Evolutionary conservation across 2,329 filamentous ascomycete species (phyloP), one percentile per base, ranked within the genome.

Genomic region (Nannizziopsis arthrosporioides): DNA sequence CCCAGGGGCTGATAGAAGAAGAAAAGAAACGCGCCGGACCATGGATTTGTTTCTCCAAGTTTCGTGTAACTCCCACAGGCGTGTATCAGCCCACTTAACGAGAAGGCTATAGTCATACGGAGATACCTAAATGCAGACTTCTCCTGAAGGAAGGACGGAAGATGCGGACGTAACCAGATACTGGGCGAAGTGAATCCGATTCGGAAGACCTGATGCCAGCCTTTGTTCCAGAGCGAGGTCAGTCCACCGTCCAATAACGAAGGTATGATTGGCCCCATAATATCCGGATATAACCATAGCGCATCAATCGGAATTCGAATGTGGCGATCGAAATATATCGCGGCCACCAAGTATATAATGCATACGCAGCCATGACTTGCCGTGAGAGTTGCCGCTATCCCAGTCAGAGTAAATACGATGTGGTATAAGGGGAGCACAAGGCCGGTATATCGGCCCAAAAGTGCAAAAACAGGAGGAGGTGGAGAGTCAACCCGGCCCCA

Each of bases 161-260:
- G 51, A n/a, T 27, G 63, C 56, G 45, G 64, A 56, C 55, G 60
- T 54, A 52, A 53, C 56, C 50, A 78, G 42, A 55, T 70, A 61
- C 14, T 72, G 18, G 55, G 63, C 18, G 53, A 59, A 65, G 36
- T 52, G 46, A 52, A 62, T 55, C 77, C 79, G 48, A 80, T 75
- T 0, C 88, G 82, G 67, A 94, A 93, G 2, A 82, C 81, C 65
- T 95, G 89, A 63, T 96, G 90, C 90, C 90, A 95, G 74, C 80
- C 90, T 17, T 72, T 73, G 39, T 84, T 81, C 90, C 90, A 96
- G 66, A 82, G 84, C 0, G 88, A 89, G 0, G 77, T 74, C 1
- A 95, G 70, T 0, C 90, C 89, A 50, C 78, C 72, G 52, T 87
- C 77, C 9, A 68, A 48, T 5, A 67, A 48, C 0, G 62, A 54